Base-by-base conservation (phyloP, 768 basidiomycete species). In the Rubroboletus satanas region DNA sequence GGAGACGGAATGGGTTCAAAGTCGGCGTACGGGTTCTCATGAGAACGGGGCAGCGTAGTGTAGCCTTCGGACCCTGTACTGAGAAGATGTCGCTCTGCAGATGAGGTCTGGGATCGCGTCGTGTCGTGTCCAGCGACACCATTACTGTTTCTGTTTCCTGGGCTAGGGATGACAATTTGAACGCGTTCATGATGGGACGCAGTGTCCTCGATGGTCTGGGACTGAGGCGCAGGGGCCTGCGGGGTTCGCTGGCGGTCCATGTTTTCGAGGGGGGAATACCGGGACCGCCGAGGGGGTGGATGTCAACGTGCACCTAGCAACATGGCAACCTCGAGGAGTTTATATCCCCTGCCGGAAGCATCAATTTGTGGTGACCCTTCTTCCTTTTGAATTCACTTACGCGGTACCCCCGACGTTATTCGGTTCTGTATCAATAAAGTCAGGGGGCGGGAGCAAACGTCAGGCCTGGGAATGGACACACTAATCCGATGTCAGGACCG, bases 181-280 rank as follows among this genome's bases (percentile, higher is more conserved):
- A 46, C 14, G 12, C 21, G 55, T 21, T 61, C 67, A 0, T 56
- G 39, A 15, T 33, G 52, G 6, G 32, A 4, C 10, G n/a, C 26
- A 31, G 26, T 3, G 10, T 26, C 32, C 44, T 48, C 42, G 39
- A 29, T 17, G 29, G 45, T 7, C 18, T 42, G 59, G 8, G 51
- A 33, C n/a, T 50, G 43, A 7, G 26, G n/a, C 2, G 23, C 39
- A 23, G 52, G 39, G 2, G 35, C 5, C 14, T 31, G 57, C 5
- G 44, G 31, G 8, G 42, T 26, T 42, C 18, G 59, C 2, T 42
- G 52, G 12, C 14, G 44, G 44, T 68, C 60, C 67, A 68, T 68
- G 33, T 7, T 48, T 14, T 45, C 23, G 33, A 38, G 35, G 51
- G n/a, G 36, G 48, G 14, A 39, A 41, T 14, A 23, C 29, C 9